Base-by-base conservation (phyloP, 2,329 filamentous ascomycete genomes). In the Beauveria sp. region DNA sequence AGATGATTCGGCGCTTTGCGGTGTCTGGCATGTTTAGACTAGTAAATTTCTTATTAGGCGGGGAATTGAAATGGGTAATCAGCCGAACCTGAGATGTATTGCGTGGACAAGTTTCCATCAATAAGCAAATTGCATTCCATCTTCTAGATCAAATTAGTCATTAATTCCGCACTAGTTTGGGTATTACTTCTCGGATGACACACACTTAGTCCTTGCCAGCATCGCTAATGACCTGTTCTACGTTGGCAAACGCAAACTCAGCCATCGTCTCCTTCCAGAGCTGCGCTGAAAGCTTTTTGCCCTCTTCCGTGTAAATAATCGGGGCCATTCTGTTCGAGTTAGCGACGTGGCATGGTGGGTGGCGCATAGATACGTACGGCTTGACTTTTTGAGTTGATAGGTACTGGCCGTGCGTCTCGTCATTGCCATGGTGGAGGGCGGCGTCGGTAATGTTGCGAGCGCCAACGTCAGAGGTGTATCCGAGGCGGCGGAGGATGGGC, bases 191-290 rank as follows among this genome's bases (percentile, higher is more conserved):
- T 2, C 28, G 9, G 28, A 0, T 30, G 28, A 30, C 28, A 30
- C 28, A 30, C 28, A 10, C 28, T 28, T 28, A 10, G 28, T 30
- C 28, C 28, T 10, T 30, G 28, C 28, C 28, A 10, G 28, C 28
- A 30, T 30, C 28, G 28, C 28, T 30, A 30, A 30, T 30, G 28
- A 30, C n/a, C 8, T 49, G 24, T 22, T 63, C 57, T 20, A 58
- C 52, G 10, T 46, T 55, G 18, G 66, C 63, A 60, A 67, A 66
- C 2, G 64, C 58, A 28, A 67, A 59, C 30, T 67, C 64, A 6
- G 58, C 20, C 61, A 67, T 46, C 4, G 63, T 67, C 55, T 67
- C 64, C 6, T 62, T 59, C 66, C 65, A 67, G 28, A 66, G 50
- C 7, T 45, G 58, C 34, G 58, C 54, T 1, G 58, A 61, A 0